Evolutionary conservation across 208 protist species (phyloP), one percentile per base, ranked within the genome.

Genomic region (Leishmania arabica): DNA sequence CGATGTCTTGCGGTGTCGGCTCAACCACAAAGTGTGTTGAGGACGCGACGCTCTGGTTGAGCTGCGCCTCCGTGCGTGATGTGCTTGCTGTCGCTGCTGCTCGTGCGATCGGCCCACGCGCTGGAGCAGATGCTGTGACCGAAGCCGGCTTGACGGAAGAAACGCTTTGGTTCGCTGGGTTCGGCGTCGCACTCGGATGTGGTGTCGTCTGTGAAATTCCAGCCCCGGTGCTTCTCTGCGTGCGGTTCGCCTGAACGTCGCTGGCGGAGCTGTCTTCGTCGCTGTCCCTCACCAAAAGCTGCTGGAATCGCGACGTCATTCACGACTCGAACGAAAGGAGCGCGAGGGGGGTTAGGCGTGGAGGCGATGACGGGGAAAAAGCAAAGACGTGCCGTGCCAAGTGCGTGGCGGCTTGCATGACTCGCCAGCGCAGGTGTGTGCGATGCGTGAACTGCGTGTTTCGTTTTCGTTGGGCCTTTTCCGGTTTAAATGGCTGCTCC

Each of bases 201-300:
- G 47, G 78, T 42, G 42, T 86, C 60, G 53, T 27, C 8, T n/a
- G 24, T 45, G 89, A 77, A 40, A 90, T 84, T 85, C 87, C 90
- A 17, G 54, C 37, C 11, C 19, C 49, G 51, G 56, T 81, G 79
- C 68, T 85, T 37, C 56, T 83, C 65, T 75, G 45, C 54, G 80
- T 76, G 37, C 79, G 79, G 51, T 60, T 80, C 24, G 58, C 66
- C 47, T 84, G 45, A 13, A 79, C 82, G 13, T 83, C 84, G 1
- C 56, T 64, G 54, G 83, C 82, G 34, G 75, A 79, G 80, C 83
- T 92, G 83, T 92, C 87, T 45, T 89, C 87, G 64, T 94, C 88
- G 72, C 90, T 94, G 82, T 92, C 88, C 17, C 68, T 83, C 42
- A 93, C 82, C 66, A 88, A 54, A 66, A 94, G 81, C 75, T 87